These are phyloP conservation scores for Theobroma cacao DNA, from an alignment of 345 rosid species.

Conservation along the genomic window DNA sequence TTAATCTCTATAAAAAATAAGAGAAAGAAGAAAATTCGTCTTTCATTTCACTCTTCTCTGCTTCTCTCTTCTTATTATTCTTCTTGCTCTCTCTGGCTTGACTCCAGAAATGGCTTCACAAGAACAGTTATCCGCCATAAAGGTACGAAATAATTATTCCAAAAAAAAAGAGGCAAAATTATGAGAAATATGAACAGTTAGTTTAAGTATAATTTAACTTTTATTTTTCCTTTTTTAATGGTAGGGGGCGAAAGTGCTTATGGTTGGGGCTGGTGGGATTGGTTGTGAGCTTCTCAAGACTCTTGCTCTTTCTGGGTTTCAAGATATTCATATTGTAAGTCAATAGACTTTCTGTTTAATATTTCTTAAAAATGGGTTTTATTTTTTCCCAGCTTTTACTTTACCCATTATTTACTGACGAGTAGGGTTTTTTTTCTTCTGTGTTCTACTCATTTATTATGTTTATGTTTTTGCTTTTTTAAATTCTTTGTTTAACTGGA, in stretches of 20 bases:
- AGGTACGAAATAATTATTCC: conserved; percentile 38
- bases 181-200: neutral
- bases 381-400: neutral
- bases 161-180: too few species aligned
- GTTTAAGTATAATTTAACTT: neutral
- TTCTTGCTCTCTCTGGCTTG: conserved; percentile 13
- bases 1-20: neutral
- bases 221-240: conserved; percentile 12
- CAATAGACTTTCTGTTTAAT: neutral
- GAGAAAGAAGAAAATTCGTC: neutral
- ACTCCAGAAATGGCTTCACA: conserved; percentile 46
- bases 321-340: conserved; percentile 92
- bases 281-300: conserved; percentile 98
- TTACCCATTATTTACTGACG: neutral
- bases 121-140: conserved; percentile 44
- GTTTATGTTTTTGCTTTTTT: neutral
- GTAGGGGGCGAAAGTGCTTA: conserved; percentile 91
- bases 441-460: neutral
- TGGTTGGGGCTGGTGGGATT: conserved; percentile 99
- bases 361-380: neutral
- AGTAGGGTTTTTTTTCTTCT: conserved; percentile 14
- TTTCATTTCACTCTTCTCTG: conserved; percentile 11
- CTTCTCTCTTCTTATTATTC: conserved; percentile 15
- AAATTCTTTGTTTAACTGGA: neutral
- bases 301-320: conserved; percentile 89